Evolutionary conservation across 805 yeast genomes (phyloP).

Genomic region (Tetrapisispora nanseiensis): DNA sequence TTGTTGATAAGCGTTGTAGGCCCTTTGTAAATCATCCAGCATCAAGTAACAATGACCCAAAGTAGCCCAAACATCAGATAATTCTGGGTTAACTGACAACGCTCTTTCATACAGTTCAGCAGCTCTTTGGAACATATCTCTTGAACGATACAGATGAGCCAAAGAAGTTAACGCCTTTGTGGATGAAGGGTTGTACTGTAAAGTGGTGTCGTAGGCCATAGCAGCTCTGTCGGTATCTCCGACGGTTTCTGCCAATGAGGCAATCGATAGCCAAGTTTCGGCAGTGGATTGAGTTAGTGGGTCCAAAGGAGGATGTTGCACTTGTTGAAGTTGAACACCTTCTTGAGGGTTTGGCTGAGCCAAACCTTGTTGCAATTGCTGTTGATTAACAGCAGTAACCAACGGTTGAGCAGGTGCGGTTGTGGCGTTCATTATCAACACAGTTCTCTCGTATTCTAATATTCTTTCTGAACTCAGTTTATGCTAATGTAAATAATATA

Average conservation of each 20-base stretch:
- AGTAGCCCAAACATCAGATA: slow-evolving; percentile 96
- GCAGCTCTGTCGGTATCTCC: slow-evolving; percentile 87
- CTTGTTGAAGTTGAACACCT: slow-evolving; percentile 11
- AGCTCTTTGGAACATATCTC: slow-evolving; percentile 88
- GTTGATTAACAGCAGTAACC: slow-evolving; percentile 1
- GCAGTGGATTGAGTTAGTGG: slow-evolving; percentile 47
- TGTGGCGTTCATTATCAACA: neutral
- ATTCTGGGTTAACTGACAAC: slow-evolving; percentile 66
- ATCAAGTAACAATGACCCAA: slow-evolving; percentile 93
- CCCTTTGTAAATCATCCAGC: slow-evolving; percentile 92
- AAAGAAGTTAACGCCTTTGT: slow-evolving; percentile 76
- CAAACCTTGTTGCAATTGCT: slow-evolving; percentile 27
- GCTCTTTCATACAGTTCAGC: slow-evolving; percentile 91
- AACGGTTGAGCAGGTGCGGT: slow-evolving; percentile 2
- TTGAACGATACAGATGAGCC: slow-evolving; percentile 79
- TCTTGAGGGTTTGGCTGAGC: slow-evolving; percentile 18
- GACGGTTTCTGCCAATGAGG: slow-evolving; percentile 78
- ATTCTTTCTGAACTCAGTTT: too few relatives aligned
- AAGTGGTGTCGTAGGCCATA: slow-evolving; percentile 76
- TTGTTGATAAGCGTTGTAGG: slow-evolving; percentile 93
- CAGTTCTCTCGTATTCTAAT: too few relatives aligned
- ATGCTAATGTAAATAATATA: too few relatives aligned
- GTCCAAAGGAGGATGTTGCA: slow-evolving; percentile 20
- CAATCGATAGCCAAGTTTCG: slow-evolving; percentile 83
- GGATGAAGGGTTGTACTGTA: slow-evolving; percentile 77